phyloP scores from a whole-genome alignment of 106 monocot genomes.

The Vanilla planifolia region DNA sequence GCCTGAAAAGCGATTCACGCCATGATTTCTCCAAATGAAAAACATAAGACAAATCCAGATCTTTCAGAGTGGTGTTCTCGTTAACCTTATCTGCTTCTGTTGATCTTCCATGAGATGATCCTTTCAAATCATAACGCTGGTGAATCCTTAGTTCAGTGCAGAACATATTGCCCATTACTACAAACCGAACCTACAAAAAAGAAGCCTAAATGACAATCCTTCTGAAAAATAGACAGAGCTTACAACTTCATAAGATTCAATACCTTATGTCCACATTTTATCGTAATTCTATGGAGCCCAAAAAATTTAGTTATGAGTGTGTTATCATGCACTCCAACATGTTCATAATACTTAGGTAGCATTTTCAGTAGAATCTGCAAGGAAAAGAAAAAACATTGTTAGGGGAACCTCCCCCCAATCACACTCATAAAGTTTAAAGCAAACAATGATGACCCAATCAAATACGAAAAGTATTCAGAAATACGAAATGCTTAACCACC shows the following conservation, averaged over 20 bases:
- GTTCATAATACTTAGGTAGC: conserved; percentile 84
- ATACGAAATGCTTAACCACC: too few relatives aligned
- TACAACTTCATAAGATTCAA: neutral
- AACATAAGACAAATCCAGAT: conserved; percentile 88
- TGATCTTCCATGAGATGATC: conserved; percentile 80
- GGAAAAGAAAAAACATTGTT: too few relatives aligned
- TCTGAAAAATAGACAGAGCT: neutral
- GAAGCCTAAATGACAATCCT: neutral
- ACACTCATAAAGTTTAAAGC: too few relatives aligned
- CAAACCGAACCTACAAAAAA: conserved; percentile 74
- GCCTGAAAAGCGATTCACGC: conserved; percentile 89
- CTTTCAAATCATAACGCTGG: conserved; percentile 85
- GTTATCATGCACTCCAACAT: conserved; percentile 83
- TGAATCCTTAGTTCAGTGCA: conserved; percentile 86
- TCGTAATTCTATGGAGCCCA: conserved; percentile 76
- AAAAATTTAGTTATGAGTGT: conserved; percentile 98
- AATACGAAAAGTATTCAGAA: too few relatives aligned
- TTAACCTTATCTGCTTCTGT: conserved; percentile 57
- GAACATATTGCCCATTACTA: conserved; percentile 99
- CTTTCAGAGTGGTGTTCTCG: conserved; percentile 79
- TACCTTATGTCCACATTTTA: conserved; percentile 73
- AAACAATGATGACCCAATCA: too few relatives aligned
- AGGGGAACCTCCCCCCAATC: too few relatives aligned
- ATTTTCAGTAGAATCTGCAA: conserved; percentile 79
- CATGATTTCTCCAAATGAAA: conserved; percentile 88